Conservation (phyloP, 1,284 basidiomycete species). For the Cutaneotrichosporon cyanovorans region DNA sequence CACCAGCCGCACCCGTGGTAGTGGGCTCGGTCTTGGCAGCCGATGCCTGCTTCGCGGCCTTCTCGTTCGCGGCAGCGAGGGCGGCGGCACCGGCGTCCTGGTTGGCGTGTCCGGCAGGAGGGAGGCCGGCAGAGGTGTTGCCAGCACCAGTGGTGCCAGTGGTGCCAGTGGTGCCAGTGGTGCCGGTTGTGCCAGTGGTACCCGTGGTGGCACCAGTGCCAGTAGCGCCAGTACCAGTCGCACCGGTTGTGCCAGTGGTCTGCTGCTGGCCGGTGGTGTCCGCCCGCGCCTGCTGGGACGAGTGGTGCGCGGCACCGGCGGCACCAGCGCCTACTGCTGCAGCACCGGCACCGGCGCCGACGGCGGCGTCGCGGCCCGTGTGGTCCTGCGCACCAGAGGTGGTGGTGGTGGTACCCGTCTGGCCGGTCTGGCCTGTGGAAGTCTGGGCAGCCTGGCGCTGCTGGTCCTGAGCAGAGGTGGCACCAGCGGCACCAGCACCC, state of each 20-base stretch:
- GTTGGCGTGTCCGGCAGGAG: too few species aligned
- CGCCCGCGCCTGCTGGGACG: background rate
- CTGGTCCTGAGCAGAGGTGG: background rate
- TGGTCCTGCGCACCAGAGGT: too few species aligned
- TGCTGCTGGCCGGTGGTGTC: background rate
- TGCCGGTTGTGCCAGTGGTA: constrained; percentile 2
- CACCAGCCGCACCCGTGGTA: background rate
- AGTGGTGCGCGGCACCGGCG: background rate
- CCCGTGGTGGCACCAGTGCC: constrained; percentile 1
- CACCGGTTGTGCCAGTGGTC: background rate
- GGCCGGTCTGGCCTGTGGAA: background rate
- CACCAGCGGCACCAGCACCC: background rate
- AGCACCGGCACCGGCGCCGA: constrained; percentile 1
- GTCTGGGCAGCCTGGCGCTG: background rate
- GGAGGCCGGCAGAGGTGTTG: background rate
- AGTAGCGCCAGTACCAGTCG: background rate
- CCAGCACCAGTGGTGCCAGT: constrained; percentile 1
- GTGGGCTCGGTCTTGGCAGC: background rate
- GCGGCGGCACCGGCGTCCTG: background rate
- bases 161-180: constrained; percentile 5
- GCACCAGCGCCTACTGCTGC: background rate
- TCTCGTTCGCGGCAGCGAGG: background rate
- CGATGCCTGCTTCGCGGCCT: too few species aligned
- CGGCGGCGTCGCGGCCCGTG: background rate
- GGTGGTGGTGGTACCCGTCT: background rate